These are phyloP conservation scores for Hemerocallis citrina DNA, from an alignment of 106 monocot genomes.

Conservation along the genomic window DNA sequence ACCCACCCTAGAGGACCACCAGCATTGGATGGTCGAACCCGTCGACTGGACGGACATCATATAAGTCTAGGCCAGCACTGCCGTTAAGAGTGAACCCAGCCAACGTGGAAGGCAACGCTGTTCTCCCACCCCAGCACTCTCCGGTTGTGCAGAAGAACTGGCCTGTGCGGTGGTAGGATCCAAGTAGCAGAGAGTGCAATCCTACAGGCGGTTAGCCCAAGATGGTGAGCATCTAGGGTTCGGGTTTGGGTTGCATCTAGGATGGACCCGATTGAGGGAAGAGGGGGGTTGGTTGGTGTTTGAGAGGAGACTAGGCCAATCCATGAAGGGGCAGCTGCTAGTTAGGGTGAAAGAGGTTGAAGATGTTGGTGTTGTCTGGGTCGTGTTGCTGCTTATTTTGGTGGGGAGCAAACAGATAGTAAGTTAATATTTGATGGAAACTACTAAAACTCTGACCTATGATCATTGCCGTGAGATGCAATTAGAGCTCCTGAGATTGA, in stretches of 20 bases:
- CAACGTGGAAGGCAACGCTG: conserved; percentile 34
- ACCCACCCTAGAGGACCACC: conserved; percentile 10
- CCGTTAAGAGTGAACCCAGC: conserved; percentile 51
- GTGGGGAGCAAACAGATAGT: too few relatives aligned
- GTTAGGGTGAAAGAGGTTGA: conserved; percentile 56
- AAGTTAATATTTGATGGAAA: too few relatives aligned
- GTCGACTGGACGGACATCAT: conserved; percentile 61
- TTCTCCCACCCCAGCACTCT: conserved; percentile 38
- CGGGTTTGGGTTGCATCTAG: conserved; percentile 29
- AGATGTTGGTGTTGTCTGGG: too few relatives aligned
- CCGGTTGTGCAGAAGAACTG: conserved; percentile 34
- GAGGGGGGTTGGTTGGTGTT: conserved; percentile 37
- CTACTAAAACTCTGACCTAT: too few relatives aligned
- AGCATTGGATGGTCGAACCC: conserved; percentile 48
- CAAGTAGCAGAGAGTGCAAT: conserved; percentile 51
- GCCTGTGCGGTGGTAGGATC: conserved; percentile 24
- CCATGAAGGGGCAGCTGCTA: conserved; percentile 71
- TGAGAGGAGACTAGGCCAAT: conserved; percentile 84
- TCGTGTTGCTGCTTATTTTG: too few relatives aligned
- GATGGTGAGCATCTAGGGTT: conserved; percentile 31
- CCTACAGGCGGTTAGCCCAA: conserved; percentile 89
- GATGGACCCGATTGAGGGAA: conserved; percentile 30
- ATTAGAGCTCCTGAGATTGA: too few relatives aligned
- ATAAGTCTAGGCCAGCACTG: conserved; percentile 32
- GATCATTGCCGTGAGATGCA: too few relatives aligned